Conservation (phyloP, 768 basidiomycete genomes). For the Hygrocybe coccinea region DNA sequence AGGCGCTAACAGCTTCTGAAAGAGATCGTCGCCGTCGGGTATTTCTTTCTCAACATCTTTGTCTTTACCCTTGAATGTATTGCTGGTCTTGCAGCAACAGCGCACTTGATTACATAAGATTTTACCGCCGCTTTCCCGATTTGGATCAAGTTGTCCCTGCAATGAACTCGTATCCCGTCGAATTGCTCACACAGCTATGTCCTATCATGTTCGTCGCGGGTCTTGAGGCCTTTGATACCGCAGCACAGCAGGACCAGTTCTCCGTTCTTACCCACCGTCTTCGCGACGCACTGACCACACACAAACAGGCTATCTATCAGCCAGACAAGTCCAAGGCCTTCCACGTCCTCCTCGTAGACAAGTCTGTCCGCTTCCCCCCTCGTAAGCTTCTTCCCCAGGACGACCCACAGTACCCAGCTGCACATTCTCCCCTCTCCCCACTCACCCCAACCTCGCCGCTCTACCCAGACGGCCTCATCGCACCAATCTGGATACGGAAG, state of each 20-base stretch:
- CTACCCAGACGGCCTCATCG: constrained; percentile 92
- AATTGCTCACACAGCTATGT: constrained; percentile 81
- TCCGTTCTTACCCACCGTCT: constrained; percentile 53
- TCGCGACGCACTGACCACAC: constrained; percentile 58
- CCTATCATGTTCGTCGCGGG: constrained; percentile 97
- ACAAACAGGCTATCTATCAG: constrained; percentile 65
- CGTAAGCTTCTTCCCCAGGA: constrained; percentile 66
- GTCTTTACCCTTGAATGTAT: no score
- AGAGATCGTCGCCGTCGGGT: no score
- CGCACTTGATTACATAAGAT: not conserved
- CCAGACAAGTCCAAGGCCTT: constrained; percentile 71
- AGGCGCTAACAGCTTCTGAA: no score
- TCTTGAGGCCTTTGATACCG: constrained; percentile 42
- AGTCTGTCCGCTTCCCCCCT: constrained; percentile 79
- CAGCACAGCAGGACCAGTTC: constrained; percentile 56
- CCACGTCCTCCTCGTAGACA: constrained; percentile 81
- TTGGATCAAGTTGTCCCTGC: not conserved
- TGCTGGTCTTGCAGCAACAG: no score
- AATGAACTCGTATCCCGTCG: constrained; percentile 93
- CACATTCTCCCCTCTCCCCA: constrained; percentile 92
- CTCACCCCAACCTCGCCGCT: constrained; percentile 83
- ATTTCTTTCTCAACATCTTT: no score
- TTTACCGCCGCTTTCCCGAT: not conserved
- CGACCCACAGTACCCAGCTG: constrained; percentile 49
- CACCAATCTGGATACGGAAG: constrained; percentile 97